Conservation (phyloP, 1,284 basidiomycete genomes). For the Hypsizygus ulmarius region DNA sequence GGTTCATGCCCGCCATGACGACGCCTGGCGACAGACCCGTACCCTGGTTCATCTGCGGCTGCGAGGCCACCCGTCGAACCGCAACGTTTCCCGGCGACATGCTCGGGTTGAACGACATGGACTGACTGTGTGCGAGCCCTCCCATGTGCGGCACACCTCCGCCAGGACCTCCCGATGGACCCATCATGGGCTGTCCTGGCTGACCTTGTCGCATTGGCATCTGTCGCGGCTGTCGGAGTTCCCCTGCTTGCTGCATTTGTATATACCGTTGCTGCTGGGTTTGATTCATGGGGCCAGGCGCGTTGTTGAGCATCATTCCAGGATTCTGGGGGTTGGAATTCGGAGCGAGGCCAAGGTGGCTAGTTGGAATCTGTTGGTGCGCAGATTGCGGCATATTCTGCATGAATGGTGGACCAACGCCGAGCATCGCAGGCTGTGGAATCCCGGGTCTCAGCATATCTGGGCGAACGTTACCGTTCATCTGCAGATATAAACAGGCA, state of each 20-base stretch:
- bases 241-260: constrained; percentile 26
- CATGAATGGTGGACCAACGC: constrained; percentile 38
- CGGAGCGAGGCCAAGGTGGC: constrained; percentile 39
- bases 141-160: constrained; percentile 33
- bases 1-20: constrained; percentile 36
- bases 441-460: constrained; percentile 48
- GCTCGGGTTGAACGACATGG: constrained; percentile 13
- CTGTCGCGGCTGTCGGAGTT: constrained; percentile 13
- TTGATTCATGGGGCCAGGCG: constrained; percentile 19
- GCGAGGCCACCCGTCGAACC: constrained; percentile 48
- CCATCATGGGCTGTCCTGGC: constrained; percentile 37
- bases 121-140: constrained; percentile 20
- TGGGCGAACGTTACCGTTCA: constrained; percentile 40
- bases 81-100: too few species aligned
- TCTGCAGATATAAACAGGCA: constrained; percentile 17
- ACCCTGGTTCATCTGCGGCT: constrained; percentile 42
- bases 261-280: constrained; percentile 24
- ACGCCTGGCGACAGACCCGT: constrained; percentile 33
- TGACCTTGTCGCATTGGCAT: constrained; percentile 25
- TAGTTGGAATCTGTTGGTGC: constrained; percentile 29
- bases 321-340: constrained; percentile 37
- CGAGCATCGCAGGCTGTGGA: constrained; percentile 38
- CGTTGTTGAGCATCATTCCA: constrained; percentile 40
- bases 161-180: constrained; percentile 11
- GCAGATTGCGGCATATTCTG: constrained; percentile 36